These are phyloP conservation scores for Bocquillonia castaneifolia DNA, from an alignment of 441 rosid species.

Conservation along the genomic window DNA sequence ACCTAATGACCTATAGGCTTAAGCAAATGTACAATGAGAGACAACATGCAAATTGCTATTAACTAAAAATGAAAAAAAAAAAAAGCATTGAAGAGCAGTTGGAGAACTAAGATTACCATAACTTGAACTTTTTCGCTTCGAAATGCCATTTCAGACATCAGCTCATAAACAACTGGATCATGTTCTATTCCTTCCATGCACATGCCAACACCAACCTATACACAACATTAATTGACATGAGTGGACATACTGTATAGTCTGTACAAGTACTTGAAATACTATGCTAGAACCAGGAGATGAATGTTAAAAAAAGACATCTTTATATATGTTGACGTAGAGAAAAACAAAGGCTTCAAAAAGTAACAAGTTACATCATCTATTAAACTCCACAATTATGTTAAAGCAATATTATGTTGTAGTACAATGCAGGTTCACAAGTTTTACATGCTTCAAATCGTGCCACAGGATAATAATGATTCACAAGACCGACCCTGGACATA, in stretches of 20 bases:
- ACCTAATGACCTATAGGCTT: background rate
- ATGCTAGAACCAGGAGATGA: constrained; percentile 13
- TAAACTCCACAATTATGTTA: background rate
- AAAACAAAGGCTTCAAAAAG: background rate
- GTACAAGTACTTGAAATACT: background rate
- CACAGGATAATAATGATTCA: background rate
- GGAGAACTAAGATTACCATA: constrained; percentile 42
- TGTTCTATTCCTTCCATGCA: constrained; percentile 99
- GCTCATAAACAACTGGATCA: constrained; percentile 87
- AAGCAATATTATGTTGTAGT: constrained; percentile 2
- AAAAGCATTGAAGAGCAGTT: constrained; percentile 1
- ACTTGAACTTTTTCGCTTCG: constrained; percentile 62
- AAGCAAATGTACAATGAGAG: background rate
- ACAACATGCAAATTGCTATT: background rate
- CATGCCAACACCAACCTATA: constrained; percentile 92
- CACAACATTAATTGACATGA: constrained; percentile 13
- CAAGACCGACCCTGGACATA: constrained; percentile 27
- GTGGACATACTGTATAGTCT: background rate
- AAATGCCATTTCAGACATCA: constrained; percentile 96
- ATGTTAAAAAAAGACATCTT: background rate
- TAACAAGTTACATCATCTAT: background rate
- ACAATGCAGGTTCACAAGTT: constrained; percentile 12
- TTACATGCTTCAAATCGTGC: background rate
- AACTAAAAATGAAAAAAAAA: background rate
- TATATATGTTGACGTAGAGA: background rate